These are phyloP conservation scores for Rhizopogon salebrosus DNA, from an alignment of 768 basidiomycete genomes.

Conservation along the genomic window DNA sequence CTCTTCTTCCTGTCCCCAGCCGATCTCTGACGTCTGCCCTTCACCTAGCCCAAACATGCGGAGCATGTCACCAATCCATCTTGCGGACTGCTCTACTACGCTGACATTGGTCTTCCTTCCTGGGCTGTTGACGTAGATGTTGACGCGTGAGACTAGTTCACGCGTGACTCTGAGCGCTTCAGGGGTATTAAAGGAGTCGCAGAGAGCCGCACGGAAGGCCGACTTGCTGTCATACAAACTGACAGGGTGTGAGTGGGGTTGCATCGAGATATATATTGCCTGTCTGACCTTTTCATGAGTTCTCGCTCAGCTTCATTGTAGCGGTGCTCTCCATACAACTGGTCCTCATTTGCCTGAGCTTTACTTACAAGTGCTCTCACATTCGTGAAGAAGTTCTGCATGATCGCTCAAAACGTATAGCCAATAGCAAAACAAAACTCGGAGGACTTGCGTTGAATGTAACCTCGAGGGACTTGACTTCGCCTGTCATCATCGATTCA, in stretches of 20 bases:
- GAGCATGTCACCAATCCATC: slow-evolving; percentile 71
- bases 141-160: slow-evolving; percentile 79
- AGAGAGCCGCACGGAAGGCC: slow-evolving; percentile 80
- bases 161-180: slow-evolving; percentile 69
- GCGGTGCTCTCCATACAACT: slow-evolving; percentile 58
- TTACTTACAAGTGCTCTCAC: slow-evolving; percentile 77
- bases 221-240: slow-evolving; percentile 74
- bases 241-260: slow-evolving; percentile 9
- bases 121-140: slow-evolving; percentile 78
- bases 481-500: slow-evolving; percentile 81
- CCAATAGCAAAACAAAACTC: slow-evolving; percentile 1
- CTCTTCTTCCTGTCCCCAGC: slow-evolving; percentile 74
- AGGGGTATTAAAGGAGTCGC: slow-evolving; percentile 97
- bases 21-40: slow-evolving; percentile 60
- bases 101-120: slow-evolving; percentile 54
- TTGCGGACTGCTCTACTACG: slow-evolving; percentile 58
- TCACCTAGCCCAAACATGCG: slow-evolving; percentile 78
- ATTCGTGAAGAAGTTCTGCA: slow-evolving; percentile 89
- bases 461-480: slow-evolving; percentile 80
- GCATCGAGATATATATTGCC: neutral
- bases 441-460: slow-evolving; percentile 69
- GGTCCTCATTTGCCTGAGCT: slow-evolving; percentile 39
- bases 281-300: slow-evolving; percentile 54
- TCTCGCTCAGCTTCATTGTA: slow-evolving; percentile 66
- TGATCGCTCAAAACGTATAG: slow-evolving; percentile 3